Percentiles rank a stretch among this genome's conserved stretches.
These are phyloP conservation scores for Podospora pseudoanserina DNA, from an alignment of 495 filamentous ascomycete species.

Conservation along the genomic window DNA sequence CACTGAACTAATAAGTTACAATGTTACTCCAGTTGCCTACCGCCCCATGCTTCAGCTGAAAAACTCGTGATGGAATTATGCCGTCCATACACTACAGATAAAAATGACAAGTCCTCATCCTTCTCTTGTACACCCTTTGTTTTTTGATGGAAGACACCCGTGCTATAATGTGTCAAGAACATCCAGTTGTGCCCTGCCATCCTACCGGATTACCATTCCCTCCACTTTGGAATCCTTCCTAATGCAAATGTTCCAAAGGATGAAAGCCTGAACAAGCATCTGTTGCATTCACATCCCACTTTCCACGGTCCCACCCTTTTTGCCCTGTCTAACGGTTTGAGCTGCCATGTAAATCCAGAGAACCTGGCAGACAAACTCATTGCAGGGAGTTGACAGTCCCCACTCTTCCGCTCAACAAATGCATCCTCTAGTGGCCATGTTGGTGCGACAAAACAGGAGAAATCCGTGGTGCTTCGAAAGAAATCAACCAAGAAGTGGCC, in stretches of 20 bases:
- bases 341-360: not conserved
- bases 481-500: conserved; percentile 14
- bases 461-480: not conserved
- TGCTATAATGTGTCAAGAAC: not conserved
- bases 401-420: not conserved
- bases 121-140: not conserved
- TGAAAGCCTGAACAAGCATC: not conserved
- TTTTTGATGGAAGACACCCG: not conserved
- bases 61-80: not conserved
- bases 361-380: not conserved
- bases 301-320: not conserved
- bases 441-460: not conserved
- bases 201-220: not conserved
- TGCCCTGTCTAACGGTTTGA: not conserved
- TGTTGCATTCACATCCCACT: not conserved
- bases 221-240: not conserved
- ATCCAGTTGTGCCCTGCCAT: not conserved
- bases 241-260: not conserved
- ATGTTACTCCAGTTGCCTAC: not conserved
- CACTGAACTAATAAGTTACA: conserved; percentile 5
- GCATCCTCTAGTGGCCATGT: not conserved
- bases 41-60: not conserved
- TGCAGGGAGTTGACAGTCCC: not conserved
- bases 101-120: not conserved
- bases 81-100: not conserved